Evolutionary conservation across 257 asterid species (phyloP).

Genomic region (Capsicum chinense): DNA sequence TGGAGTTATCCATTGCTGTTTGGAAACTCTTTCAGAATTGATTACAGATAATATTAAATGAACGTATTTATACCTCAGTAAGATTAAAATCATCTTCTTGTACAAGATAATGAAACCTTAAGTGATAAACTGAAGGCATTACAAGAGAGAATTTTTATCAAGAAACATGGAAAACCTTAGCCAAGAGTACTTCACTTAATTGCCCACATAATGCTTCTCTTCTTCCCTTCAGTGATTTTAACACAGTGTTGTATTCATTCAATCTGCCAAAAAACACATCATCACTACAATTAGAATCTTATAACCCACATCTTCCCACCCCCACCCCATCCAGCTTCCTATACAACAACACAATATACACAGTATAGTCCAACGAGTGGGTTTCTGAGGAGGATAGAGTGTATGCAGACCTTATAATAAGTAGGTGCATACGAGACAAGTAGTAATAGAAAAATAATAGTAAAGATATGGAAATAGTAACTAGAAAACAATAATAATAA

Average conservation of each 20-base stretch:
- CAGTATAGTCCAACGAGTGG: no score
- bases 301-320: background rate
- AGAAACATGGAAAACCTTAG: conserved; percentile 58
- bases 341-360: no score
- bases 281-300: conserved; percentile 22
- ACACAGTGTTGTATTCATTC: conserved; percentile 60
- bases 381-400: no score
- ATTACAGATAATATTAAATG: background rate
- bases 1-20: background rate
- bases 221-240: conserved; percentile 65
- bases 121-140: conserved; percentile 16
- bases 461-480: no score
- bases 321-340: no score
- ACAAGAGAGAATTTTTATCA: background rate
- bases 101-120: conserved; percentile 6
- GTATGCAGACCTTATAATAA: no score
- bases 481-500: no score
- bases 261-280: conserved; percentile 54
- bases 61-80: background rate
- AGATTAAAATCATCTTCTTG: background rate
- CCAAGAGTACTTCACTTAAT: conserved; percentile 82
- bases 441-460: no score
- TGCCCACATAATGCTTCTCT: conserved; percentile 71
- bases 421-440: no score
- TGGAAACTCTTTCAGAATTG: background rate